Evolutionary conservation across 1,284 basidiomycete species (phyloP).

Genomic region (Serendipita sp.): DNA sequence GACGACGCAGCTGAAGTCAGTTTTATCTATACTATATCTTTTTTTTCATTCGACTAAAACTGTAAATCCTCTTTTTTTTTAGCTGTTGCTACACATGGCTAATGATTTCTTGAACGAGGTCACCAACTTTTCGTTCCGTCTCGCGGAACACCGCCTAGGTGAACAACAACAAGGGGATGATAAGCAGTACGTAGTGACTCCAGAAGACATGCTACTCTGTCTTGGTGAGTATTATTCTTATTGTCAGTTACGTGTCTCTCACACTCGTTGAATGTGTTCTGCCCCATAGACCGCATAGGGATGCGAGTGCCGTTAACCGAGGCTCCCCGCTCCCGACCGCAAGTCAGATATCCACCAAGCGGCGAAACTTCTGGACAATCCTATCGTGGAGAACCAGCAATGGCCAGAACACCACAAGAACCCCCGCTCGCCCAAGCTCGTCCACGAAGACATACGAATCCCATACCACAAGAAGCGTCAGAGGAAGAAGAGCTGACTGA

Average conservation of each 20-base stretch:
- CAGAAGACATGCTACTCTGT: background rate
- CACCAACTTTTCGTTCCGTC: background rate
- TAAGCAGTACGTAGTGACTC: background rate
- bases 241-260: background rate
- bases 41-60: background rate
- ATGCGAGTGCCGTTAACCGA: background rate
- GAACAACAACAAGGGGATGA: background rate
- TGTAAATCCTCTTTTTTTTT: background rate
- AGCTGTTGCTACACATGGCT: background rate
- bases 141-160: background rate
- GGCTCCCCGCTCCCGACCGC: background rate
- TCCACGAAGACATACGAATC: background rate
- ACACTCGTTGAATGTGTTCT: background rate
- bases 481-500: conserved; percentile 14
- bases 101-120: background rate
- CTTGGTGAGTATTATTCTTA: background rate
- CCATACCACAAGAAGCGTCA: background rate
- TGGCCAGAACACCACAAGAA: background rate
- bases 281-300: background rate
- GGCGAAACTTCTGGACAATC: no score
- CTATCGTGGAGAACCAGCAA: no score
- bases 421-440: background rate
- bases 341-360: background rate
- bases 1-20: conserved; percentile 2
- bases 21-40: background rate